phyloP scores from a whole-genome alignment of 2,329 filamentous ascomycete species.

The Exophiala spinifera region DNA sequence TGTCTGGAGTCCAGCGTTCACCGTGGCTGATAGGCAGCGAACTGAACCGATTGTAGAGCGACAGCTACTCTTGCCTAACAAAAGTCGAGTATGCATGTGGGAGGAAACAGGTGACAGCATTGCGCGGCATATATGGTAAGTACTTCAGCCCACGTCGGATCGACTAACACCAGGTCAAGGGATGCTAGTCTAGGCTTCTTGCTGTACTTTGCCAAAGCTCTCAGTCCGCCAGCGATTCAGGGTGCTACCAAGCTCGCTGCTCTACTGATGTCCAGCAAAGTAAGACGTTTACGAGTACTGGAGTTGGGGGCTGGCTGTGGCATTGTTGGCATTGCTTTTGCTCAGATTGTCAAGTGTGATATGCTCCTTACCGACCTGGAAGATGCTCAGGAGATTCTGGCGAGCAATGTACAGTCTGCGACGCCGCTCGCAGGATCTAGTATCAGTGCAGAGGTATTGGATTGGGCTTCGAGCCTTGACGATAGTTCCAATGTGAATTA shows the following conservation, averaged over 20 bases:
- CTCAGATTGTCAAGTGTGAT: slow-evolving; percentile 50
- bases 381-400: slow-evolving; percentile 60
- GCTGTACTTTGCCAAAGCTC: slow-evolving; percentile 48
- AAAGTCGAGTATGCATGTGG: slow-evolving; percentile 51
- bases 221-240: slow-evolving; percentile 32
- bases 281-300: slow-evolving; percentile 48
- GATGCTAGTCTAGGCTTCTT: slow-evolving; percentile 60
- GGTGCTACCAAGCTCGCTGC: slow-evolving; percentile 34
- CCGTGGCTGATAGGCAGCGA: slow-evolving; percentile 38
- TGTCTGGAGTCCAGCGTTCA: slow-evolving; percentile 53
- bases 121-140: slow-evolving; percentile 66
- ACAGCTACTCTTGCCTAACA: slow-evolving; percentile 46
- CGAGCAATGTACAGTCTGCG: slow-evolving; percentile 52
- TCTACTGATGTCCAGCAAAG: slow-evolving; percentile 32
- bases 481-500: slow-evolving; percentile 40
- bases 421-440: slow-evolving; percentile 42
- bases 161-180: slow-evolving; percentile 34
- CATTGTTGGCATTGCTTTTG: slow-evolving; percentile 64
- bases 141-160: neutral
- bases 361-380: slow-evolving; percentile 64
- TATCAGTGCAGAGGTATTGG: slow-evolving; percentile 52
- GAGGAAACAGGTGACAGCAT: slow-evolving; percentile 73
- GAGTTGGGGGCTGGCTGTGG: slow-evolving; percentile 69
- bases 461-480: slow-evolving; percentile 56
- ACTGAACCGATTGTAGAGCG: slow-evolving; percentile 56